Evolutionary conservation across 2,329 filamentous ascomycete species (phyloP).

Genomic region (Fusarium irregulare): DNA sequence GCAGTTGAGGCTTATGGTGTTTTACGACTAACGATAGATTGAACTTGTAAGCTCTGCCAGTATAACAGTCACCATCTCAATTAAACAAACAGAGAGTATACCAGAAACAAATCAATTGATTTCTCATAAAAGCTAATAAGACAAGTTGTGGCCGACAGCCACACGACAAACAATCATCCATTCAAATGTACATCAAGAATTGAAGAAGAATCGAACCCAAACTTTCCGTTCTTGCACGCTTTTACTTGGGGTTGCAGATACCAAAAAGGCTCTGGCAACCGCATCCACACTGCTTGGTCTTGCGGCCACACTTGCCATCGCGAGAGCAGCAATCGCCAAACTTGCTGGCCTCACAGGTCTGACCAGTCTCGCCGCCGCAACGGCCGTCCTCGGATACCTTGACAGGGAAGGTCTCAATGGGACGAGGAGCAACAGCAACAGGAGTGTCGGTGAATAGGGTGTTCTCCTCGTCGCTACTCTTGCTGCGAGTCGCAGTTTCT

Average conservation of each 20-base stretch:
- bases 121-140: slow-evolving; percentile 13
- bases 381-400: slow-evolving; percentile 54
- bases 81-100: neutral
- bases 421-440: slow-evolving; percentile 5
- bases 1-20: neutral
- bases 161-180: slow-evolving; percentile 24
- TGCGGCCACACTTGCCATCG: slow-evolving; percentile 54
- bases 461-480: slow-evolving; percentile 10
- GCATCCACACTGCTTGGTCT: slow-evolving; percentile 51
- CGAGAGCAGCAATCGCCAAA: slow-evolving; percentile 59
- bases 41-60: neutral
- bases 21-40: neutral
- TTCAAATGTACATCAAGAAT: slow-evolving; percentile 43
- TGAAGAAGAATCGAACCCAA: slow-evolving; percentile 31
- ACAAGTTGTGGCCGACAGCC: slow-evolving; percentile 12
- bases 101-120: slow-evolving; percentile 20
- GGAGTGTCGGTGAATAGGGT: slow-evolving; percentile 28
- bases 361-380: slow-evolving; percentile 54
- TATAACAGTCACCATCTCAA: neutral
- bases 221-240: neutral
- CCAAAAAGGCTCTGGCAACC: slow-evolving; percentile 54
- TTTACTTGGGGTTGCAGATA: slow-evolving; percentile 44
- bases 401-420: slow-evolving; percentile 32
- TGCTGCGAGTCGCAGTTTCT: slow-evolving; percentile 19
- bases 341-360: slow-evolving; percentile 56